phyloP scores from a whole-genome alignment of 495 filamentous ascomycete genomes.

The Cairneyella variabilis region DNA sequence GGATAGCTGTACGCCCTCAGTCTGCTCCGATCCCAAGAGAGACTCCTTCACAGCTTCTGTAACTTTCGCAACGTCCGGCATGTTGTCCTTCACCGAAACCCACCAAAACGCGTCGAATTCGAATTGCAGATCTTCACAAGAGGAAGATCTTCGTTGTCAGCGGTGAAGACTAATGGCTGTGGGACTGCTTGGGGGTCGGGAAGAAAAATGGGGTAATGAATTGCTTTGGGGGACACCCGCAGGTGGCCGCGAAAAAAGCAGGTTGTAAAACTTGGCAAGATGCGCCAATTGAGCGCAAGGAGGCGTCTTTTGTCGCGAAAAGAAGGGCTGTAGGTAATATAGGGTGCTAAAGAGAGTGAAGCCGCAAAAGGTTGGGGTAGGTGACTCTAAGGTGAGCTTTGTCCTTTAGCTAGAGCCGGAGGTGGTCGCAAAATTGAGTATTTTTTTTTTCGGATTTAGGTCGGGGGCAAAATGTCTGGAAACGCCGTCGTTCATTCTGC shows the following conservation, averaged over 20 bases:
- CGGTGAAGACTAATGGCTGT: too few species aligned
- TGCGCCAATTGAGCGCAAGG: not conserved
- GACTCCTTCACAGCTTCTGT: slow-evolving; percentile 70
- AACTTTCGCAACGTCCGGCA: slow-evolving; percentile 21
- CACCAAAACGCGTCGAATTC: not conserved
- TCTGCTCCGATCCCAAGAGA: slow-evolving; percentile 61
- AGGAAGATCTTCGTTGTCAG: too few species aligned
- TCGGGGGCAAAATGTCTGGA: not conserved
- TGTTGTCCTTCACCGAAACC: slow-evolving; percentile 2
- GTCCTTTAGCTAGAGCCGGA: too few species aligned
- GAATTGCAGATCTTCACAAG: too few species aligned
- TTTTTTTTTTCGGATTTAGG: not conserved
- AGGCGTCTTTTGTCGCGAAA: not conserved
- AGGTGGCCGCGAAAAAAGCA: slow-evolving; percentile 1
- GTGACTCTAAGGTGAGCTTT: too few species aligned
- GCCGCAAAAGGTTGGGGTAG: not conserved
- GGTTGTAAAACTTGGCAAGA: not conserved
- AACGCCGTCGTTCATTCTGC: too few species aligned
- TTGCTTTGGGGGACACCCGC: not conserved
- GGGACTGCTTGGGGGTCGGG: too few species aligned
- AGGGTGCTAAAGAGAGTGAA: too few species aligned
- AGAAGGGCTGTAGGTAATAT: not conserved
- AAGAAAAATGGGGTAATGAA: not conserved
- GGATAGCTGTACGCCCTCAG: slow-evolving; percentile 51
- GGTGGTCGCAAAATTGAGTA: not conserved